Evolutionary conservation across 495 filamentous ascomycete genomes (phyloP).

Genomic region (Xylaria cubensis): DNA sequence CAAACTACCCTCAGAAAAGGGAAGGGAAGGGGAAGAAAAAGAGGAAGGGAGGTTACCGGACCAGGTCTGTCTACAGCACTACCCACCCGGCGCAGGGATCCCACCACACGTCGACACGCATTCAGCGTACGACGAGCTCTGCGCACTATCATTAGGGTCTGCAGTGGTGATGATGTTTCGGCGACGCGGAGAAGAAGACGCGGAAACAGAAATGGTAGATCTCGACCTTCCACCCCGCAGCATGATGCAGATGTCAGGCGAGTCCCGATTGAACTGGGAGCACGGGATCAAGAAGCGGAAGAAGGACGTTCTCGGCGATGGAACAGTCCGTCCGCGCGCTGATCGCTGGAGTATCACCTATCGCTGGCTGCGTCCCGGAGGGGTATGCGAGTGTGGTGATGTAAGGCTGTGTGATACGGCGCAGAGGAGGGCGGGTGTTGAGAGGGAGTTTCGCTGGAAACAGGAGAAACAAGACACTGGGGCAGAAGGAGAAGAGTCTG

Average conservation of each 20-base stretch:
- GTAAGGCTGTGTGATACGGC: conserved; percentile 33
- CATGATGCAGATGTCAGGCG: conserved; percentile 38
- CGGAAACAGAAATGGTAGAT: conserved; percentile 22
- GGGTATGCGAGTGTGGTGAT: conserved; percentile 34
- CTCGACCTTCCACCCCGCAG: conserved; percentile 32
- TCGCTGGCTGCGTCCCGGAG: conserved; percentile 31
- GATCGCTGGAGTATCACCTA: conserved; percentile 38
- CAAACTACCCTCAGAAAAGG: not conserved
- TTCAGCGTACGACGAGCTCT: conserved; percentile 33
- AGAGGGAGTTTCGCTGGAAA: conserved; percentile 32
- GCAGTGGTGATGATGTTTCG: conserved; percentile 33
- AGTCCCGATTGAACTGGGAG: conserved; percentile 34
- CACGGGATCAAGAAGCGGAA: conserved; percentile 38
- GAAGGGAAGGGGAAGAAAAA: not conserved
- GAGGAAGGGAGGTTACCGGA: conserved; percentile 21
- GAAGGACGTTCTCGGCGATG: conserved; percentile 33
- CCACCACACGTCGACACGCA: conserved; percentile 37
- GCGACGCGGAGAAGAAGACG: conserved; percentile 5
- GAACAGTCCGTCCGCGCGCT: conserved; percentile 25
- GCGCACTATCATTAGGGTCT: conserved; percentile 30
- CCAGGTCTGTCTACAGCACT: conserved; percentile 36
- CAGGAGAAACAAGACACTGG: not conserved
- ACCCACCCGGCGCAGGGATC: conserved; percentile 34
- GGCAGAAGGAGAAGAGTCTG: not conserved
- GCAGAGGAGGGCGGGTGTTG: conserved; percentile 30